A percentile compares a stretch with the other conserved stretches of the same genome.
Conservation (phyloP, 148 eudicot species). For the Rheum nobile region DNA sequence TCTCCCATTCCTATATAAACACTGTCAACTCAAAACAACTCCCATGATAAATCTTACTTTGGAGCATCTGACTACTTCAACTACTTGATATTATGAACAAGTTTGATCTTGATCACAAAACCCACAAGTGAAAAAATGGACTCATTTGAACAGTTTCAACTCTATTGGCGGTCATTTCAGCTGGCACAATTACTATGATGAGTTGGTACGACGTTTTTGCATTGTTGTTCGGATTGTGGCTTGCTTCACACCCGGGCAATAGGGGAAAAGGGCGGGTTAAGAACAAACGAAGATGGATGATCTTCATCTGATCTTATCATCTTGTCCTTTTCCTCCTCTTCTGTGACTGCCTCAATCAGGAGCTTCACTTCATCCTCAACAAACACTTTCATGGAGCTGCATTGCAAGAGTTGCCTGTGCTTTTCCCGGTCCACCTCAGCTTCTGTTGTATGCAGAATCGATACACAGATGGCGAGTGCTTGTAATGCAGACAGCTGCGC, state of each 20-base stretch:
- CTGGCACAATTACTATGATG: too few relatives aligned
- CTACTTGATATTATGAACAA: neutral
- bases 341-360: conserved; percentile 46
- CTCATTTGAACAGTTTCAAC: too few relatives aligned
- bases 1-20: neutral
- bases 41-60: neutral
- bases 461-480: conserved; percentile 74
- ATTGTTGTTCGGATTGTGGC: too few relatives aligned
- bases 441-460: conserved; percentile 65
- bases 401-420: conserved; percentile 33
- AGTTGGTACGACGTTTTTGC: too few relatives aligned
- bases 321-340: conserved; percentile 45
- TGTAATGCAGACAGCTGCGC: conserved; percentile 68
- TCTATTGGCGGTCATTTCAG: too few relatives aligned
- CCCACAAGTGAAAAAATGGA: neutral
- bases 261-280: conserved; percentile 93
- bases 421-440: conserved; percentile 32
- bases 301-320: conserved; percentile 25
- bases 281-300: conserved; percentile 37
- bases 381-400: conserved; percentile 41
- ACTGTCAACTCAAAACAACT: neutral
- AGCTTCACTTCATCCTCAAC: conserved; percentile 57
- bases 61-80: neutral
- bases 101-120: neutral
- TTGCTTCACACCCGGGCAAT: conserved; percentile 54